phyloP scores from a whole-genome alignment of 306 rosid genomes.

The Acacia acuminata region DNA sequence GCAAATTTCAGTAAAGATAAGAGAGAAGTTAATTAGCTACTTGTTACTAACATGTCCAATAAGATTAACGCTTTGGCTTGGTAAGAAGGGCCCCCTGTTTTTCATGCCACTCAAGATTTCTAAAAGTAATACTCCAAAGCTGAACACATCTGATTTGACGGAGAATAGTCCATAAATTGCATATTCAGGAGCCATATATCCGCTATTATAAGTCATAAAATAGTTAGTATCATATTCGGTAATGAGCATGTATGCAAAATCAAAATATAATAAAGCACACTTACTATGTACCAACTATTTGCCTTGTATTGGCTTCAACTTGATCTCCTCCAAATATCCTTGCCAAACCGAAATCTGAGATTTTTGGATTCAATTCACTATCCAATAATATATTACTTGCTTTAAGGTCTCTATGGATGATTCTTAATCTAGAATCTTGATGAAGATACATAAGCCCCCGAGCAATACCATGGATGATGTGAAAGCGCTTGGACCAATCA shows the following conservation, averaged over 20 bases:
- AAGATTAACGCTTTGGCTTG: background rate
- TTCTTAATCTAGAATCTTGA: background rate
- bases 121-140: conserved; percentile 17
- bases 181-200: conserved; percentile 12
- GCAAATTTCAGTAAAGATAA: background rate
- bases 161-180: background rate
- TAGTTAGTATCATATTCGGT: background rate
- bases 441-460: background rate
- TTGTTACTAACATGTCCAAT: conserved; percentile 22
- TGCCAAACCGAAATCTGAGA: background rate
- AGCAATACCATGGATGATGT: background rate
- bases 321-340: background rate
- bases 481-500: background rate
- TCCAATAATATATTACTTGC: background rate
- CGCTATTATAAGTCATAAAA: background rate
- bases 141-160: conserved; percentile 3
- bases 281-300: conserved; percentile 24
- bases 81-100: background rate
- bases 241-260: background rate
- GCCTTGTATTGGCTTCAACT: background rate
- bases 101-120: conserved; percentile 27
- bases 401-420: background rate
- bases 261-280: background rate
- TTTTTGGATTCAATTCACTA: background rate
- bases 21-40: background rate